Base-by-base conservation (phyloP, 2,329 filamentous ascomycete species). In the Penicillium oxalicum region DNA sequence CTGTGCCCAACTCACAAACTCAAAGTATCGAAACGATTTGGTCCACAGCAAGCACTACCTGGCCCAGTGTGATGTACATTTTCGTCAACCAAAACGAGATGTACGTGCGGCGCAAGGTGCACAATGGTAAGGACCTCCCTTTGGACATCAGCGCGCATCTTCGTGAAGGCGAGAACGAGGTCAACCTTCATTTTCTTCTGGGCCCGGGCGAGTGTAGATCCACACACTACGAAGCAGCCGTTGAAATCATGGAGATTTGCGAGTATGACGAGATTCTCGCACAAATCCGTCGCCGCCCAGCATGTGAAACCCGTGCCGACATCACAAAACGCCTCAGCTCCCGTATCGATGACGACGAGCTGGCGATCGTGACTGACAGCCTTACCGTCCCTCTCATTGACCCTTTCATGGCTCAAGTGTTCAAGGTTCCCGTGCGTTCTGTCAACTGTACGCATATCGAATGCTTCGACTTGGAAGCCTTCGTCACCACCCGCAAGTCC, bases 391-490 rank as follows among this genome's bases (percentile, higher is more conserved):
- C 83, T 51, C 69, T 90, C 11, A 73, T 81, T 0, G 85, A 88
- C 63, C 84, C 86, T 0, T 87, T 87, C 61, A 84, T 74, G 48
- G 73, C 78, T 1, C 70, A 62, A 9, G 76, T 93, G 9, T 90
- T 87, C 63, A 73, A 79, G 4, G 75, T 78, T 0, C 91, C 93
- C 1, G 88, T 84, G 2, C 84, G 91, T 27, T 83, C 88, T 26
- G 71, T 61, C 6, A 59, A 67, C 3, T 98, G 93, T 65, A 73
- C 74, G 25, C 91, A 98, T 63, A 73, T 85, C 33, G 88, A 96
- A 63, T 95, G 90, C 63, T 96, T 97, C 63, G 91, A 97, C 64
- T 80, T 96, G 6, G 79, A 86, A 18, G 91, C 81, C 0, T 97
- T 88, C 73, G 77, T 98, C 7, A 68, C 75, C 11, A 88, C 85